Evolutionary conservation across 306 rosid genomes (phyloP), one percentile per base, ranked within the genome.

Genomic region (Astragalus glycyphyllos): DNA sequence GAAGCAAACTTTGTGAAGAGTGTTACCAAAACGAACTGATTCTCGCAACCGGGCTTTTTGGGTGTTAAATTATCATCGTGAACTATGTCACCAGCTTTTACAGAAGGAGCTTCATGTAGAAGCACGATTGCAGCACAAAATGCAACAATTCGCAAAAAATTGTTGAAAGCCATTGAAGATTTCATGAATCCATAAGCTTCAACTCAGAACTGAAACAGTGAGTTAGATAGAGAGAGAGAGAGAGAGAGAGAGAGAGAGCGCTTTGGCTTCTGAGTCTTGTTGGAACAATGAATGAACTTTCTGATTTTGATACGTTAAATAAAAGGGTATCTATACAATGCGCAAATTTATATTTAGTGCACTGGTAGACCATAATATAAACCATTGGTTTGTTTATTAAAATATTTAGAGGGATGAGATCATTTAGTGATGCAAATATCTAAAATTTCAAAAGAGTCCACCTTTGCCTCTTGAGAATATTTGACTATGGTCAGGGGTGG

Each of bases 31-130:
- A 94, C 96, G 68, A 94, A 91, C 77, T 84, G 81, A 77, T 94
- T 94, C 59, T 64, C 88, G 69, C 96, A 91, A 58, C 97, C 96
- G n/a, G 97, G 96, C 76, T 89, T 89, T 83, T 87, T 91, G 41
- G 97, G 99, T 76, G 96, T 78, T 34, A 81, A 83, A 72, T 87
- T 84, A 38, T 88, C 97, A 58, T 84, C 89, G 38, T 89, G 92
- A 65, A 86, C 90, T 46, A 85, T 87, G 81, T 91, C 96, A 42
- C 96, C 99, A 46, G 89, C 92, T 51, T 50, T 46, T 0, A 82
- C 92, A 12, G 82, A 72, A 74, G 79, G 72, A 50, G 78, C 58
- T 40, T 50, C 8, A 35, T 42, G 65, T 31, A 84, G 78, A 76
- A 86, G 62, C 46, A 88, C 32, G 76, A 82, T 57, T 45, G 81